Conservation (phyloP, 2,329 filamentous ascomycete species). For the Penicillium carneum region DNA sequence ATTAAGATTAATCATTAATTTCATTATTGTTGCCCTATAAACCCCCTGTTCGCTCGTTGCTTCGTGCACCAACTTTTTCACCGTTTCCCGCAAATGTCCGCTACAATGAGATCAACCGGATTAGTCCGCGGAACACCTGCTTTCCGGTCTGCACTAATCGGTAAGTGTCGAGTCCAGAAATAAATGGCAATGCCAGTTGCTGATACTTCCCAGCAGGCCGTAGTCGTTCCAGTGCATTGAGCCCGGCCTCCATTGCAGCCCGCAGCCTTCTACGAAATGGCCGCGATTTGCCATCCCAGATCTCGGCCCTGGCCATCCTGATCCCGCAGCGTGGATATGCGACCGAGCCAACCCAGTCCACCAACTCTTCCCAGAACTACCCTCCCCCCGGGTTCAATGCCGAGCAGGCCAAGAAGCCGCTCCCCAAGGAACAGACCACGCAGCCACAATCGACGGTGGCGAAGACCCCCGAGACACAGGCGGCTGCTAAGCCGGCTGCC, state of each 20-base stretch:
- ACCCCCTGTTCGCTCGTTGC: slow-evolving; percentile 36
- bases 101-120: slow-evolving; percentile 49
- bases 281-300: slow-evolving; percentile 56
- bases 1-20: slow-evolving; percentile 8
- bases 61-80: slow-evolving; percentile 34
- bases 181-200: neutral
- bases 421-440: slow-evolving; percentile 63
- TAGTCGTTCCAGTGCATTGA: slow-evolving; percentile 42
- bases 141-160: slow-evolving; percentile 40
- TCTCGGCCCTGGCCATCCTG: slow-evolving; percentile 66
- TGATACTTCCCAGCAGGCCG: slow-evolving; percentile 38
- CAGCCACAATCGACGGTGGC: slow-evolving; percentile 32
- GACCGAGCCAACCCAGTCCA: slow-evolving; percentile 64
- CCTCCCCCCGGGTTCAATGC: slow-evolving; percentile 90
- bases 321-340: slow-evolving; percentile 61
- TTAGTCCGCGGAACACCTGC: slow-evolving; percentile 48
- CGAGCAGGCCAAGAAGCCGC: slow-evolving; percentile 85
- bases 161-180: slow-evolving; percentile 29
- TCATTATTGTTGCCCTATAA: slow-evolving; percentile 27
- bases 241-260: slow-evolving; percentile 39
- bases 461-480: slow-evolving; percentile 15
- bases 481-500: slow-evolving; percentile 59
- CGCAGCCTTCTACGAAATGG: slow-evolving; percentile 45
- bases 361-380: slow-evolving; percentile 58
- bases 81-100: slow-evolving; percentile 47